These are phyloP conservation scores for Madurella mycetomatis DNA, from an alignment of 2,329 filamentous ascomycete species.

Conservation along the genomic window DNA sequence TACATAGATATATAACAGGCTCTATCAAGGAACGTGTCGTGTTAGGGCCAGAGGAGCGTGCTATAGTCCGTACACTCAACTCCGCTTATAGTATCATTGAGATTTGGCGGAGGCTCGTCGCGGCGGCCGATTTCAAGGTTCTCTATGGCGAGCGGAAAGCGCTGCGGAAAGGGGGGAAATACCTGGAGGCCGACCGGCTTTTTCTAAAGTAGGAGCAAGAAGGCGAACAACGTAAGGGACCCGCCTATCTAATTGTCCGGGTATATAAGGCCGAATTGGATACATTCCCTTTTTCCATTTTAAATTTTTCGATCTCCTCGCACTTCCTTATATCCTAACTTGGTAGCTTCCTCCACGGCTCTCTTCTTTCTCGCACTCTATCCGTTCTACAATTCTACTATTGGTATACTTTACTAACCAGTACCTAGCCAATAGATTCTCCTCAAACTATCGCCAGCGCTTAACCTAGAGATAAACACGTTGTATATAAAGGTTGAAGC, in stretches of 20 bases:
- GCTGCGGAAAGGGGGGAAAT: constrained; percentile 1
- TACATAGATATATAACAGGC: constrained; percentile 1
- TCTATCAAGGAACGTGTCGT: constrained; percentile 5
- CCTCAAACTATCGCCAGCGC: background rate
- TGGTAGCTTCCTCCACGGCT: constrained; percentile 3
- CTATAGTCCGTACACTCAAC: constrained; percentile 1
- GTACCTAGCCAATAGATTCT: constrained; percentile 8
- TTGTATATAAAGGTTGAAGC: constrained; percentile 7
- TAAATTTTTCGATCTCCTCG: constrained; percentile 1
- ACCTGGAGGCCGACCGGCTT: background rate
- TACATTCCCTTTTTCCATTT: background rate
- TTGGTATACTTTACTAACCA: constrained; percentile 6
- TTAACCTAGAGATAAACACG: background rate
- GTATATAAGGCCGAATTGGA: background rate
- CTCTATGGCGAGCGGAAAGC: background rate
- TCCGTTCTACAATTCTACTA: constrained; percentile 1
- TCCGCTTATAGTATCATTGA: constrained; percentile 9
- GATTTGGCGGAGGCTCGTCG: constrained; percentile 8
- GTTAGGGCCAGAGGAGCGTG: constrained; percentile 3
- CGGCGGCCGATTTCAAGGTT: constrained; percentile 7
- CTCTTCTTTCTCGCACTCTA: background rate
- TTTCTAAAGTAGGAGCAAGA: constrained; percentile 8
- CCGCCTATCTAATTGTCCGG: constrained; percentile 6
- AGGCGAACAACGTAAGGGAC: constrained; percentile 6
- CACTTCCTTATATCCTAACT: constrained; percentile 1